Base-by-base conservation (phyloP, 1,284 basidiomycete genomes). In the Inonotus hispidus region DNA sequence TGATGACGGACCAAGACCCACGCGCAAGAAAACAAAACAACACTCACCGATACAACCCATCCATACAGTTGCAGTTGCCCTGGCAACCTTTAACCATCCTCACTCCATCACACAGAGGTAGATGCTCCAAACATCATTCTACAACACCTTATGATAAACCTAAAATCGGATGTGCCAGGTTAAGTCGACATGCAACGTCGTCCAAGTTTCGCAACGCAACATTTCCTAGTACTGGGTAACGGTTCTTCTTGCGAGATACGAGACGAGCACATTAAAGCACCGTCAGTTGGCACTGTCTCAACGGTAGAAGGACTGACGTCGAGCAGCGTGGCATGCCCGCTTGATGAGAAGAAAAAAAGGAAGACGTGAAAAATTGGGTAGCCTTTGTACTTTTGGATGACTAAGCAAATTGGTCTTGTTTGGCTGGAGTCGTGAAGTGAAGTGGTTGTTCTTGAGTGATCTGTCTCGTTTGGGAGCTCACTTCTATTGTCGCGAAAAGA, bases 261-360 rank as follows among this genome's bases (percentile, higher is more conserved):
- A 41, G 53, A 52, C 50, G 32, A 35, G 23, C 57, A 59, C 41
- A 23, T 39, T 7, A 50, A 23, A 32, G 56, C 52, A 37, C 39
- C 47, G 56, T 59, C 61, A 49, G 50, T n/a, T 64, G 63, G 63
- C 63, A 64, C 63, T 64, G 63, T 59, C 54, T 62, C 63, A 54
- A 64, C 58, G 63, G 63, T 64, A 19, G 59, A 45, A 32, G 37
- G 35, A 43, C 56, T 61, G 45, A 19, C 63, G 54, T 54, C 61
- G 61, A 59, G 53, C 63, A 64, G 63, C 63, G 63, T 64, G 63
- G 63, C 63, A 64, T 59, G 56, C 58, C 58, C 63, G 63, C 61
- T 52, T 52, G 50, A 38, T 41, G 45, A 25, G 29, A 56, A 37
- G 41, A 56, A 55, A 46, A 58, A 61, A 53, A 47, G 21, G 11